Percentiles rank a stretch among this genome's conserved stretches.
Evolutionary conservation across 768 basidiomycete genomes (phyloP).

Genomic region (Termitomyces titanicus): DNA sequence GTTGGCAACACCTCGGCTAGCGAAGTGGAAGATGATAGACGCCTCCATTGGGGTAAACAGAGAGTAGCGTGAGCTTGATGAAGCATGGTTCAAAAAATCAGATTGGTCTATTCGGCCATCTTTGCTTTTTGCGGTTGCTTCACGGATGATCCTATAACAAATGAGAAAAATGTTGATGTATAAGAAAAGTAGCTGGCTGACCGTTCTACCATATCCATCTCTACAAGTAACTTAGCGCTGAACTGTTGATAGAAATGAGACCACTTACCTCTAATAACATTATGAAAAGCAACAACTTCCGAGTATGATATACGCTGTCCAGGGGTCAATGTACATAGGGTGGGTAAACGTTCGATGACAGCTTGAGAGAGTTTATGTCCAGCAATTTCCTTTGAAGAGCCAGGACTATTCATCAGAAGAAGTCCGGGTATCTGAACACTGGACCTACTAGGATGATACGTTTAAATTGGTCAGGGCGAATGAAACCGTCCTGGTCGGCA

Average conservation of each 20-base stretch:
- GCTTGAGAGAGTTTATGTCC: constrained; percentile 96
- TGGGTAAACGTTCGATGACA: constrained; percentile 89
- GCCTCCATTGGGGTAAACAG: constrained; percentile 98
- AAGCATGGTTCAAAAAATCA: constrained; percentile 92
- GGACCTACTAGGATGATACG: constrained; percentile 84
- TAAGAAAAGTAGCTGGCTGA: constrained; percentile 23
- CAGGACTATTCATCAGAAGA: not conserved
- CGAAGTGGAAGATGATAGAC: constrained; percentile 98
- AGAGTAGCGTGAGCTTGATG: constrained; percentile 85
- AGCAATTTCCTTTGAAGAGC: constrained; percentile 72
- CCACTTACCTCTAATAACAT: constrained; percentile 80
- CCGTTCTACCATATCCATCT: constrained; percentile 98
- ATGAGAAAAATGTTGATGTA: constrained; percentile 7
- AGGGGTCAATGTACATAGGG: constrained; percentile 83
- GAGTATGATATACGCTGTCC: constrained; percentile 93
- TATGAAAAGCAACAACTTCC: constrained; percentile 95
- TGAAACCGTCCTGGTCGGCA: constrained; percentile 88
- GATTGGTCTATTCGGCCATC: constrained; percentile 94
- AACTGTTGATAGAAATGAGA: not conserved
- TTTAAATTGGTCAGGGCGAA: constrained; percentile 91
- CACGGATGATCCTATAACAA: constrained; percentile 69
- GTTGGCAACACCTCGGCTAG: constrained; percentile 68
- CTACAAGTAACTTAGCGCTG: constrained; percentile 30
- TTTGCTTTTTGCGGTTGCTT: constrained; percentile 85
- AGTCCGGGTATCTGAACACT: not conserved